Conservation (phyloP, 805 yeast genomes). For the Kodamaea kaohsiungensis region DNA sequence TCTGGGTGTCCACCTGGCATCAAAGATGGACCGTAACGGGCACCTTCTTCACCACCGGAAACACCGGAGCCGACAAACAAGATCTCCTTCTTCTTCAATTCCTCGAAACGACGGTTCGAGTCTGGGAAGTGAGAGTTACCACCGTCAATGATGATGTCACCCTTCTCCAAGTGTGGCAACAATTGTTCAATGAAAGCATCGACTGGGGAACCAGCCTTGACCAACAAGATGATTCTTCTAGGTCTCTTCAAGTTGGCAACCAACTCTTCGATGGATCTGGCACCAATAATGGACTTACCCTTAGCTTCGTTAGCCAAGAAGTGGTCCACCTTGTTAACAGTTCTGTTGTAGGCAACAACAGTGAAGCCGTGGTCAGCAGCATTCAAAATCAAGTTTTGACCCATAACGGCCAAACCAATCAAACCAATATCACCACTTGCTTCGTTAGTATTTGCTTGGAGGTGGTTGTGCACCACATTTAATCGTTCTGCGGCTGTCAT, state of each 20-base stretch:
- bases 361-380: conserved; percentile 99
- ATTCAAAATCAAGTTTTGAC: conserved; percentile 94
- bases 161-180: conserved; percentile 88
- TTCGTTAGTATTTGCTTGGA: conserved; percentile 23
- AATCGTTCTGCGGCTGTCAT: conserved; percentile 14
- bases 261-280: conserved; percentile 87
- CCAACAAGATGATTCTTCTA: conserved; percentile 90
- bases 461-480: conserved; percentile 14
- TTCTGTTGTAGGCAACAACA: conserved; percentile 98
- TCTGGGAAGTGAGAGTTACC: conserved; percentile 99
- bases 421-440: conserved; percentile 93
- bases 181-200: conserved; percentile 87
- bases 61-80: conserved; percentile 98
- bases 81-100: conserved; percentile 83
- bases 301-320: conserved; percentile 94
- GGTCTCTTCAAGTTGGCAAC: conserved; percentile 91
- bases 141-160: conserved; percentile 98
- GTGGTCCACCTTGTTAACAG: conserved; percentile 92
- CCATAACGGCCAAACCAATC: conserved; percentile 99
- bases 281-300: conserved; percentile 95
- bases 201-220: conserved; percentile 96
- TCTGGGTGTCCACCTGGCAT: conserved; percentile 99
- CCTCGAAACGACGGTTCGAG: conserved; percentile 93
- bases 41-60: conserved; percentile 99
- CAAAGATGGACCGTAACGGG: conserved; percentile 97